Base-by-base conservation (phyloP, 176 grass and related monocot species). In the Triticum dicoccoides region DNA sequence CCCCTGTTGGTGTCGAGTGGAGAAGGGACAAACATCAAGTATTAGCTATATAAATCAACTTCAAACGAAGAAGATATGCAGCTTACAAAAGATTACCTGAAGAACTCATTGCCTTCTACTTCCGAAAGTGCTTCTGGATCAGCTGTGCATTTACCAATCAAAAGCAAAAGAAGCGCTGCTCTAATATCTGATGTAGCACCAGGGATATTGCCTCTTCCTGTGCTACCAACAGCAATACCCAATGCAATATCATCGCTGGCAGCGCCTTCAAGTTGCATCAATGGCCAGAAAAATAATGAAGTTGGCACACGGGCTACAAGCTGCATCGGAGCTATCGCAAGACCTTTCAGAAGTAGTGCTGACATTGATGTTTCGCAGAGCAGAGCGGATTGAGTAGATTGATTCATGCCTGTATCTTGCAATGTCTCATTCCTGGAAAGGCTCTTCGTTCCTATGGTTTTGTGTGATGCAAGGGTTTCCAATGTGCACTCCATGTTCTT, bases 81-180 rank as follows among this genome's bases (percentile, higher is more conserved):
- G 49, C 61, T 78, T 42, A 82, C 68, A 80, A 86, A 79, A 84
- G 35, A 37, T 33, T 84, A 93, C 97, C 94, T 96, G 83, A 99
- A 99, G 73, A 96, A 99, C 65, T 96, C 97, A 33, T 96, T 99
- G 85, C 97, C 97, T 94, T 91, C 97, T 33, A 99, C 92, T 89
- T 99, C 97, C 25, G 83, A 83, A 86, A 99, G 90, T 79, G 97
- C 97, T 69, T 91, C 94, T 65, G 88, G 88, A 79, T 99, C 94
- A 92, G 93, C 92, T 70, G 90, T 99, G 83, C 97, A 99, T 90
- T 99, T 99, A 84, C 97, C 97, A 87, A 99, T 93, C 80, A 99
- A 83, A 84, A 99, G 89, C 80, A 99, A 86, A 24, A 99, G 92
- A 76, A 99, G 89, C 27, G 97, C 90, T 45, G 97, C 92, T 84